Conservation (phyloP, 1,284 basidiomycete species). For the Phellopilus nigrolimitatus region DNA sequence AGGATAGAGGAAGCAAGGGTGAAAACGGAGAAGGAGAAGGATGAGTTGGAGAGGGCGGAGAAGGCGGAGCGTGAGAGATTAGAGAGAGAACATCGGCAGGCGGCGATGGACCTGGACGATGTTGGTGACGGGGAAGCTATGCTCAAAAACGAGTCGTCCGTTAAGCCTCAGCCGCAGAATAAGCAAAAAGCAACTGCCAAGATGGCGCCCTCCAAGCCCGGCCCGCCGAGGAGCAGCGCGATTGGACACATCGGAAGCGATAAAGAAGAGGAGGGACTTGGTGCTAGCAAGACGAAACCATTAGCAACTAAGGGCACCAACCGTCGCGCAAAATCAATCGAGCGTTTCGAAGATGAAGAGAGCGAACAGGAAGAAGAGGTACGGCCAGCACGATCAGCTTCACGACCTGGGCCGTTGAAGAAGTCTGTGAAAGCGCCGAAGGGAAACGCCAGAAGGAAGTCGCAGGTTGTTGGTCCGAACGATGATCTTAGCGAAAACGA, state of each 20-base stretch:
- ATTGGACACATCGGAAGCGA: too few species aligned
- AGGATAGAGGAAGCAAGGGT: constrained; percentile 15
- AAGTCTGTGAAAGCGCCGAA: neutral
- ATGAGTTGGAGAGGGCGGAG: constrained; percentile 19
- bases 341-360: too few species aligned
- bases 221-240: too few species aligned
- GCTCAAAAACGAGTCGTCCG: too few species aligned
- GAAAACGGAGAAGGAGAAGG: constrained; percentile 21
- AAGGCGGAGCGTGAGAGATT: constrained; percentile 3
- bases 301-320: too few species aligned
- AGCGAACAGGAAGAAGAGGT: neutral
- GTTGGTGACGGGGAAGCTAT: too few species aligned
- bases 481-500: neutral
- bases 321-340: too few species aligned
- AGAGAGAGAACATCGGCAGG: constrained; percentile 12
- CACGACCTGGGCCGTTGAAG: neutral
- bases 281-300: neutral
- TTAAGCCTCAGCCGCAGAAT: neutral
- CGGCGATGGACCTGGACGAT: too few species aligned
- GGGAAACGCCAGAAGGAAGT: neutral
- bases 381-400: neutral
- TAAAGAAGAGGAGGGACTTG: neutral
- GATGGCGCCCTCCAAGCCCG: too few species aligned
- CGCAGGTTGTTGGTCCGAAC: neutral
- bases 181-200: neutral